Base-by-base conservation (phyloP, 2,329 filamentous ascomycete genomes). In the Cordyceps cicadae region DNA sequence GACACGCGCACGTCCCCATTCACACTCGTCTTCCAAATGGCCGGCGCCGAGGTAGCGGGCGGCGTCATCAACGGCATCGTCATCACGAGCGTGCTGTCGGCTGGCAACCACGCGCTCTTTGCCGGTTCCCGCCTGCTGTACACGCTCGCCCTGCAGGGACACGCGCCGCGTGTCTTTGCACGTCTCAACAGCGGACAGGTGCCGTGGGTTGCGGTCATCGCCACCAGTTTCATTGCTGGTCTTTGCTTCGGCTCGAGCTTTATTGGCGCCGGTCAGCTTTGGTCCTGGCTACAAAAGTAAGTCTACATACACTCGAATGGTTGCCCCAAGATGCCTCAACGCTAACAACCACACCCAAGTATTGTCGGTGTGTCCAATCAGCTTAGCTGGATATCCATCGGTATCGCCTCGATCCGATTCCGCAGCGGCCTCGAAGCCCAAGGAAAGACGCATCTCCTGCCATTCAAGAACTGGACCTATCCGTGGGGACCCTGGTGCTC, bases 331-430 rank as follows among this genome's bases (percentile, higher is more conserved):
- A 17, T n/a, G 6, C 15, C 41, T 7, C 41, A n/a, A 17, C 15
- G 15, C 67, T 65, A 24, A 54, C 34, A 29, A 29, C 29, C 50
- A 17, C 61, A 51, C 2, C 4, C n/a, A 54, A 81, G 78, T 62
- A 80, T 88, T 51, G 83, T 88, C 60, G 85, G 85, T 12, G 85
- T 88, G 0, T 87, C 84, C 0, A 87, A 87, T 69, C 85, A 87
- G 71, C 72, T 88, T 5, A 83, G 82, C 54, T 88, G 86, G 85
- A 80, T 83, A 65, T 78, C 82, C 60, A 88, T 88, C 62, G 81
- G 84, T 7, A 75, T 87, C 59, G 81, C 85, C 0, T 87, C 83
- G 0, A 72, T 88, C n/a, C 83, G 86, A 29, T 88, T 88, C 75
- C 82, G 86, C 29, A 72, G 76, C 3, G 86, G 76, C 4, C 72